phyloP scores from a whole-genome alignment of 352 stramenopile genomes.

The Globisporangium polare region DNA sequence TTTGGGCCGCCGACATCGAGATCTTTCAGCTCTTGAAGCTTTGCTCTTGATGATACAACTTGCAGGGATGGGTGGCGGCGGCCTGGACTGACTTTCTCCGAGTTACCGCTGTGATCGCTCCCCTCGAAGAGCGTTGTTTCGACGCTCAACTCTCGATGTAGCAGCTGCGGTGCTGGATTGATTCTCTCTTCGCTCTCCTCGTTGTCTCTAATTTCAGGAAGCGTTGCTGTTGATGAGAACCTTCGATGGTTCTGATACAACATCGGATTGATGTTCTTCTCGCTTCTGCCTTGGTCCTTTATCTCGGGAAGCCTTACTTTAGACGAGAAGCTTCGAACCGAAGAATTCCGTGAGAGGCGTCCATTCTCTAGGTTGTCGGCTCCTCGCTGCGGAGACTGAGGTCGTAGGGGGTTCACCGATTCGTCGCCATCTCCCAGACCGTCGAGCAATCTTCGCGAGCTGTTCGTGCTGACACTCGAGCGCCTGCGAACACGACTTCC shows the following conservation, averaged over 20 bases:
- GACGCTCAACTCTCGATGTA: not conserved
- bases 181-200: not conserved
- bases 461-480: slow-evolving; percentile 3
- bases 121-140: not conserved
- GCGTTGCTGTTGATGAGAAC: not conserved
- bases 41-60: not conserved
- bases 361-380: not conserved
- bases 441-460: slow-evolving; percentile 3
- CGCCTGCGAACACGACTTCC: slow-evolving; percentile 6
- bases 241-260: not conserved
- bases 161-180: not conserved
- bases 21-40: not conserved
- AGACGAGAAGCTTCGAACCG: not conserved
- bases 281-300: not conserved
- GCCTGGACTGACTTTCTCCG: not conserved
- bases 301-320: not conserved
- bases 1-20: not conserved
- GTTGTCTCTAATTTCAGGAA: not conserved
- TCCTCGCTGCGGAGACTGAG: not conserved
- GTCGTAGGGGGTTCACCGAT: not conserved
- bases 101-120: not conserved
- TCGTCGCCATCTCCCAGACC: not conserved
- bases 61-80: not conserved
- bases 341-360: not conserved
- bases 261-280: not conserved